Evolutionary conservation across 2,329 filamentous ascomycete genomes (phyloP).

Genomic region (Pseudofabraea citricarpa): DNA sequence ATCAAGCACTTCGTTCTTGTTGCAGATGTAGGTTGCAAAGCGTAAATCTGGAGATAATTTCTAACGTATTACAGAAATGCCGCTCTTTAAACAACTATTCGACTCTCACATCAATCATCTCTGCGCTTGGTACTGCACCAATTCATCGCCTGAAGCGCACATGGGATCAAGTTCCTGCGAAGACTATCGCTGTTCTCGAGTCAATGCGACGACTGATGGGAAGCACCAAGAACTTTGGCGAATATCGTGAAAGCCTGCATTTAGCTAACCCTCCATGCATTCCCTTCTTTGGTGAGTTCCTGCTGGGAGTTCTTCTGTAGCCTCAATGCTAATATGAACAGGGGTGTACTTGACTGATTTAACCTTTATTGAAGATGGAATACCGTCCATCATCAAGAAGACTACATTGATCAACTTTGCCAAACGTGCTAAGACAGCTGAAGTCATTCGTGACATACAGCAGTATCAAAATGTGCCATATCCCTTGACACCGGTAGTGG

Average conservation of each 20-base stretch:
- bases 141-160: constrained; percentile 91
- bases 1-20: constrained; percentile 98
- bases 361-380: constrained; percentile 98
- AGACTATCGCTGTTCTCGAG: constrained; percentile 75
- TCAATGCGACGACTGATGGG: constrained; percentile 93
- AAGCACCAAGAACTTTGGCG: constrained; percentile 96
- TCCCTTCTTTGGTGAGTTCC: constrained; percentile 81
- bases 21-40: constrained; percentile 83
- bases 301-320: too few relatives aligned
- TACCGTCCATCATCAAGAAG: constrained; percentile 93
- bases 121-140: constrained; percentile 86
- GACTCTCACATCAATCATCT: constrained; percentile 95
- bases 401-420: constrained; percentile 97
- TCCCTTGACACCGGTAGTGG: constrained; percentile 78
- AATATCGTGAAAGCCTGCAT: constrained; percentile 91
- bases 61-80: constrained; percentile 66
- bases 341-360: constrained; percentile 96
- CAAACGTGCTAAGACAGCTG: constrained; percentile 95
- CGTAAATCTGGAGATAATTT: too few relatives aligned
- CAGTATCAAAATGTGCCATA: constrained; percentile 99
- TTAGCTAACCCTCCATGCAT: constrained; percentile 94
- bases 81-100: constrained; percentile 93
- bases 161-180: constrained; percentile 88
- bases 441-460: constrained; percentile 97
- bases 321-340: constrained; percentile 35